Evolutionary conservation across 441 rosid species (phyloP).

Genomic region (Iberis amara): DNA sequence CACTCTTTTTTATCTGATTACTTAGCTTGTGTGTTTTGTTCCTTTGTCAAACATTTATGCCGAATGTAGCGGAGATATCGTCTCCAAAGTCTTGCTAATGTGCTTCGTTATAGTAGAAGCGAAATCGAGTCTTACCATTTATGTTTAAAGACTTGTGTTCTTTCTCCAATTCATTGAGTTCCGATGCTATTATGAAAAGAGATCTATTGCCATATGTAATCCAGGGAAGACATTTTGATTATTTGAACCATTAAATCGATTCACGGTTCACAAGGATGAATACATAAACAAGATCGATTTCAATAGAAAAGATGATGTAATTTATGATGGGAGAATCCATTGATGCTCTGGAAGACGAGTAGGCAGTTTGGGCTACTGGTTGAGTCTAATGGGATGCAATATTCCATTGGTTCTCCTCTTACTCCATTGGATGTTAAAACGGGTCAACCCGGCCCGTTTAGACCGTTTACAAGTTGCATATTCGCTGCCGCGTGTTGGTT

Average conservation of each 20-base stretch:
- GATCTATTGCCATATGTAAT: not conserved
- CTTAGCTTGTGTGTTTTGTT: constrained; percentile 3
- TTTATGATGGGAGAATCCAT: constrained; percentile 63
- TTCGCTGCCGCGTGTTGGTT: constrained; percentile 84
- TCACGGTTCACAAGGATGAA: not conserved
- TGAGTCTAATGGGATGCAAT: constrained; percentile 57
- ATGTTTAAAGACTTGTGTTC: too few species aligned
- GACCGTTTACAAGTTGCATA: constrained; percentile 35
- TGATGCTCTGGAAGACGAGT: constrained; percentile 47
- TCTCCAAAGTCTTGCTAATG: not conserved
- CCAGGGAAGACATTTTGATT: not conserved
- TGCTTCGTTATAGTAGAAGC: constrained; percentile 2
- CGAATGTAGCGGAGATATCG: not conserved
- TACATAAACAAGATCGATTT: not conserved
- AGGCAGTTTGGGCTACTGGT: constrained; percentile 49
- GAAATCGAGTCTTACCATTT: too few species aligned
- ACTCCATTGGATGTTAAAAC: constrained; percentile 51
- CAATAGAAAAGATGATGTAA: constrained; percentile 2
- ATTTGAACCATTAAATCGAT: not conserved
- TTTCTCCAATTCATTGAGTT: not conserved
- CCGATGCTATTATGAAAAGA: not conserved
- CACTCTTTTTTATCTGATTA: not conserved
- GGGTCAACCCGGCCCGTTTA: too few species aligned
- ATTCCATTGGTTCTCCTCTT: constrained; percentile 76
- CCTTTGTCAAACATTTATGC: too few species aligned